These are phyloP conservation scores for Cryphonectria nitschkei DNA, from an alignment of 2,329 filamentous ascomycete genomes.

Conservation along the genomic window DNA sequence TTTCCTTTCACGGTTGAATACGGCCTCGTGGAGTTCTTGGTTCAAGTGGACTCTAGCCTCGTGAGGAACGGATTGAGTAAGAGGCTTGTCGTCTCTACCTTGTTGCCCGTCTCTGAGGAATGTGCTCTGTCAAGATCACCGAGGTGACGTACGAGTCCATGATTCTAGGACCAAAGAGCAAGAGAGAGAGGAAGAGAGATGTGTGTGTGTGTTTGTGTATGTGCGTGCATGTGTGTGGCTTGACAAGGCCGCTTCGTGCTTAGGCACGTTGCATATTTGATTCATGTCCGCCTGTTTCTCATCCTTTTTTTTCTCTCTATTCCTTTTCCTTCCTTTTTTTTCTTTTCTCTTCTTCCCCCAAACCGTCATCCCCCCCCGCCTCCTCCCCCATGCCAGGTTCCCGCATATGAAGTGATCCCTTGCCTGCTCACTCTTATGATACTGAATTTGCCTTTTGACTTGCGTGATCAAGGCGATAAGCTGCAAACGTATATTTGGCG, in stretches of 20 bases:
- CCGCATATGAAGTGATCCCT: not conserved
- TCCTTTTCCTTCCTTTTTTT: not conserved
- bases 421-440: not conserved
- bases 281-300: not conserved
- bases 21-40: not conserved
- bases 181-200: not conserved
- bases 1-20: not conserved
- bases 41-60: not conserved
- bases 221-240: not conserved
- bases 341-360: not conserved
- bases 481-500: constrained; percentile 1
- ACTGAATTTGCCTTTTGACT: not conserved
- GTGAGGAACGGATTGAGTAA: not conserved
- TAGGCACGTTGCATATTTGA: not conserved
- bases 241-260: not conserved
- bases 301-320: not conserved
- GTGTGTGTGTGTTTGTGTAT: not conserved
- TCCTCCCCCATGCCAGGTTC: not conserved
- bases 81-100: not conserved
- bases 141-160: not conserved
- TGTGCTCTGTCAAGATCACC: not conserved
- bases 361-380: not conserved
- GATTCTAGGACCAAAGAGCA: not conserved
- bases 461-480: not conserved
- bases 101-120: not conserved